Evolutionary conservation across 352 stramenopile species (phyloP), one percentile per base, ranked within the genome.

Genomic region (Globisporangium irregulare): DNA sequence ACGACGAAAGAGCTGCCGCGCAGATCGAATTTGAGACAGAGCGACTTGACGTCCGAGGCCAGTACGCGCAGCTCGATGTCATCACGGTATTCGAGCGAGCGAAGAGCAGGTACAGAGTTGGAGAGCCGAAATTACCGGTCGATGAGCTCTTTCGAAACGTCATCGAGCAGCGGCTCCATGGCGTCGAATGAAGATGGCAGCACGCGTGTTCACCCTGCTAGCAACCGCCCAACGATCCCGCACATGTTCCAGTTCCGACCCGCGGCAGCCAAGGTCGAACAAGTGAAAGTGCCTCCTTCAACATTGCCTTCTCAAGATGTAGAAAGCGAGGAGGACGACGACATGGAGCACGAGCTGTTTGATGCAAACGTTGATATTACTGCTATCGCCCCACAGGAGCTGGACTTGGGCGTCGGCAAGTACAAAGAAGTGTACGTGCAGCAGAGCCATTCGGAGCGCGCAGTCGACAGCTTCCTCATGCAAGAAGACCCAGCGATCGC

Each of bases 211-310:
- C 62, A 83, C 76, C 61, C 78, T 77, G 36, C 71, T 76, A 18
- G 46, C 15, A 69, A 66, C 15, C 66, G 69, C 5, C 43, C 43
- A 3, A 71, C 73, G 50, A 82, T 82, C 50, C 79, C 80, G n/a
- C 79, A 81, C 62, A 86, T 89, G 75, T 90, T 89, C 43, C 78
- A 86, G 62, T 87, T 91, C 51, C 80, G 81, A 1, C 77, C 77
- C 20, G 76, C 79, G 20, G 65, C 79, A 36, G 81, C 72, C 25
- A 88, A 68, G 41, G 12, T 53, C 20, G 53, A 41, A 14, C 51
- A 51, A 34, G 27, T 18, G 43, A 68, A 50, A 38, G 53, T 25
- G 62, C 22, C 69, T 43, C 57, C 72, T 10, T 55, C 66, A 15
- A 62, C 57, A 12, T 65, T 66, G 22, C 67, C 69, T 4, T 59